These are phyloP conservation scores for Rhodotorula sp. DNA, from an alignment of 1,284 basidiomycete species.

Conservation along the genomic window DNA sequence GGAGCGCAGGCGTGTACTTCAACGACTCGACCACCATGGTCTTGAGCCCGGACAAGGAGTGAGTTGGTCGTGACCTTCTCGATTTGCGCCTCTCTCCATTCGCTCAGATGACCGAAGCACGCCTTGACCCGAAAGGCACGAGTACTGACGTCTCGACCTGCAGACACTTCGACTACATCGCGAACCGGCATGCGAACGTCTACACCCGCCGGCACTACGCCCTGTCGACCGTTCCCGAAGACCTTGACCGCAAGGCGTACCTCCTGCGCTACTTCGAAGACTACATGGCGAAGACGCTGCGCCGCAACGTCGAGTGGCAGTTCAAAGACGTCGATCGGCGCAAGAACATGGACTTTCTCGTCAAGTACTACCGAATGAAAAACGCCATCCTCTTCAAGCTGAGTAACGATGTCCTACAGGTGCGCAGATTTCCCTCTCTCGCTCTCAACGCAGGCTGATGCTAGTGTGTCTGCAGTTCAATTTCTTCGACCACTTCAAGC, in stretches of 20 bases:
- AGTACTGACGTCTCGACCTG: background rate
- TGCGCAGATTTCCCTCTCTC: constrained; percentile 47
- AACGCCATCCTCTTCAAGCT: constrained; percentile 95
- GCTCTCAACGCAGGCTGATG: background rate
- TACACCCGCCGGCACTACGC: constrained; percentile 49
- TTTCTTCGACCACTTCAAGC: constrained; percentile 95
- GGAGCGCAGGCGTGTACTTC: constrained; percentile 91
- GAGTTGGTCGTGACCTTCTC: constrained; percentile 46
- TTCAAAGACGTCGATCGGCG: constrained; percentile 67
- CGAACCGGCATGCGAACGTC: constrained; percentile 42
- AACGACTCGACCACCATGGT: constrained; percentile 89
- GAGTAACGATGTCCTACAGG: constrained; percentile 89
- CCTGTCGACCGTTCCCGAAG: constrained; percentile 47
- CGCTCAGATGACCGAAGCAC: background rate
- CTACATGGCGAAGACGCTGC: constrained; percentile 85
- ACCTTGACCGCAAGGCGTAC: constrained; percentile 82
- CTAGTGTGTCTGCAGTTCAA: constrained; percentile 71
- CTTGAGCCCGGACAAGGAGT: constrained; percentile 78
- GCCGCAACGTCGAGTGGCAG: constrained; percentile 75
- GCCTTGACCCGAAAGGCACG: background rate
- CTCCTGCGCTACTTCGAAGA: constrained; percentile 86
- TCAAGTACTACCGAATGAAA: constrained; percentile 94
- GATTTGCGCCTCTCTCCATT: background rate
- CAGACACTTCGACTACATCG: constrained; percentile 81
- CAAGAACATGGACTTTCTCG: constrained; percentile 88